Conservation (phyloP, 192 early-diverging fungal genomes). For the Chytriomyces sp. region DNA sequence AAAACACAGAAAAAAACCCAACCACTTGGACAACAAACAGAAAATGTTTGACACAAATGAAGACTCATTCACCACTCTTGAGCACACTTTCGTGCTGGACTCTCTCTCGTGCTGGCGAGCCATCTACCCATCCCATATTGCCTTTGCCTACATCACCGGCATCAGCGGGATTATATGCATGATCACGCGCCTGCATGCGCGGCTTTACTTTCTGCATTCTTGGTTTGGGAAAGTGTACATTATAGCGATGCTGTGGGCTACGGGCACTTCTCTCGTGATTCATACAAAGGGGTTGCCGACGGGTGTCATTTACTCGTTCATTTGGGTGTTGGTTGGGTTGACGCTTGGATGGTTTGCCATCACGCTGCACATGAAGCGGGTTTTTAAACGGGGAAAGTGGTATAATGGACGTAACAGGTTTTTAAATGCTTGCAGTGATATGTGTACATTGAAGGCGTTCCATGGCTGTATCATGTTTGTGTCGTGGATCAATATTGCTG, state of each 20-base stretch:
- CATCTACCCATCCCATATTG: constrained; percentile 32
- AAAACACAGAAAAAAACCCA: too few relatives aligned
- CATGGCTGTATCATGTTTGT: constrained; percentile 49
- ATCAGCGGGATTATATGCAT: constrained; percentile 42
- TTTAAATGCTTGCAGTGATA: constrained; percentile 2
- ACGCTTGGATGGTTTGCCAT: constrained; percentile 46
- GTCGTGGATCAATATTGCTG: constrained; percentile 48
- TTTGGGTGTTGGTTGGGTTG: constrained; percentile 42
- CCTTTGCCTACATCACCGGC: constrained; percentile 35
- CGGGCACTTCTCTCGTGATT: constrained; percentile 40
- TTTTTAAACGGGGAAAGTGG: neutral
- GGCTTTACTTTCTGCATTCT: constrained; percentile 32
- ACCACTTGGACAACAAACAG: neutral
- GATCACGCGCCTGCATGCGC: constrained; percentile 35
- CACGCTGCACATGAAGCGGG: constrained; percentile 39
- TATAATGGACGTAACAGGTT: neutral
- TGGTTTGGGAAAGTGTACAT: constrained; percentile 48
- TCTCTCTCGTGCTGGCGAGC: constrained; percentile 31
- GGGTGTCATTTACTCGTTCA: constrained; percentile 45
- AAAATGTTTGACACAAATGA: neutral
- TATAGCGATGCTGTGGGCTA: constrained; percentile 46
- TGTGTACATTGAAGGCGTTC: constrained; percentile 46
- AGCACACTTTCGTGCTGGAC: constrained; percentile 30
- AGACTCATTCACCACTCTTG: constrained; percentile 8
- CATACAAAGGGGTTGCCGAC: constrained; percentile 50